Percentiles rank a stretch among this genome's conserved stretches.
These are phyloP conservation scores for Chenopodium album DNA, from an alignment of 148 eudicot genomes.

Conservation along the genomic window DNA sequence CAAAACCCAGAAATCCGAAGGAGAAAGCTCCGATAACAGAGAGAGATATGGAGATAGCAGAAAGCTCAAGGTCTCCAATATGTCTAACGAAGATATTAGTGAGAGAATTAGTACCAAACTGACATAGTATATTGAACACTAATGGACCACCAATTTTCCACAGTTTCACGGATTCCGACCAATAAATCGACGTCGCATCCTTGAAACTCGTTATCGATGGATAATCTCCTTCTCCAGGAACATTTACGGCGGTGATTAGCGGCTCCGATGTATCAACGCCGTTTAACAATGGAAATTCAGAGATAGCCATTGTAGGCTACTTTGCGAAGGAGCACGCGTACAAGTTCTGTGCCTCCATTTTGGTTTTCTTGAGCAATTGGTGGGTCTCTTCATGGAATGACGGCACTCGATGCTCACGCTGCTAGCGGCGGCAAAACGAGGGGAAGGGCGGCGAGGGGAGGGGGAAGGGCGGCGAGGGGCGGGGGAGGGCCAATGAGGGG, in stretches of 20 bases:
- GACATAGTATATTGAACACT: conserved; percentile 41
- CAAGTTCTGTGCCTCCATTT: conserved; percentile 21
- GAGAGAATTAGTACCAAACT: conserved; percentile 41
- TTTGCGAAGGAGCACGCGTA: too few species aligned
- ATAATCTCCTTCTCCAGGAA: conserved; percentile 40
- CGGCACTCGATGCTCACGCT: too few species aligned
- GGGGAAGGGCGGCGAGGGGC: too few species aligned
- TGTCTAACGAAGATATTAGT: conserved; percentile 66
- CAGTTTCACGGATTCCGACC: conserved; percentile 45
- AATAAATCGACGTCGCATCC: conserved; percentile 38
- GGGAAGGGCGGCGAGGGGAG: too few species aligned
- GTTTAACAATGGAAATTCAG: conserved; percentile 28
- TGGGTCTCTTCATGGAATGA: too few species aligned
- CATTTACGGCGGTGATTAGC: not conserved
- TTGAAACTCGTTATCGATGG: conserved; percentile 27
- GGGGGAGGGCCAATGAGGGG: too few species aligned
- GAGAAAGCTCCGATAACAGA: conserved; percentile 55
- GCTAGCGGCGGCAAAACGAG: too few species aligned
- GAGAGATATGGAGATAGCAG: conserved; percentile 53
- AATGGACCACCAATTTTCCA: conserved; percentile 61
- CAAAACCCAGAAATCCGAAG: conserved; percentile 64
- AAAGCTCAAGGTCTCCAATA: conserved; percentile 56
- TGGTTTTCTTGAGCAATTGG: too few species aligned
- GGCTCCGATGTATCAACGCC: not conserved
- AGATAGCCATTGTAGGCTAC: too few species aligned